Evolutionary conservation across 1,139 yeast genomes (phyloP).

Genomic region (Debaryomycetaceae sp.): DNA sequence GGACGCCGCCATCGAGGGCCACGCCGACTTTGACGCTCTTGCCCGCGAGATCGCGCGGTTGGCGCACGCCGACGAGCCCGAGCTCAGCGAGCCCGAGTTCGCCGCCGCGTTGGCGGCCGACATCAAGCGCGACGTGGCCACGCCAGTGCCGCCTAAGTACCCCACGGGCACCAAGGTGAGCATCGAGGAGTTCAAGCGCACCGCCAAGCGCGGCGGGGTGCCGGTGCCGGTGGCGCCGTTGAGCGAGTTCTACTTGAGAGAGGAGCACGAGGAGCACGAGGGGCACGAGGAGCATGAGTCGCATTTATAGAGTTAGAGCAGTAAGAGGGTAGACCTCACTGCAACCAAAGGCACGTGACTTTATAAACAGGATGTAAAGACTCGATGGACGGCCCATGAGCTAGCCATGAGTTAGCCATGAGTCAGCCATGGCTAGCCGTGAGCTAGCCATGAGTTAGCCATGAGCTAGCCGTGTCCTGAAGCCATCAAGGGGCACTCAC

Average conservation of each 20-base stretch:
- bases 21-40: slow-evolving; percentile 11
- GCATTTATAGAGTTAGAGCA: slow-evolving; percentile 19
- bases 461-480: no score
- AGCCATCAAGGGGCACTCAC: no score
- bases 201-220: slow-evolving; percentile 20
- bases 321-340: not conserved
- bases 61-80: slow-evolving; percentile 4
- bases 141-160: slow-evolving; percentile 24
- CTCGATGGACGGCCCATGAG: no score
- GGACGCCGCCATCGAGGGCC: slow-evolving; percentile 14
- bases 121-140: slow-evolving; percentile 13
- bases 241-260: slow-evolving; percentile 25
- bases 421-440: no score
- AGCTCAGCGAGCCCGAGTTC: slow-evolving; percentile 2
- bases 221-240: slow-evolving; percentile 33
- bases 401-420: no score
- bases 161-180: slow-evolving; percentile 23
- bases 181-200: slow-evolving; percentile 22
- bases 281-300: slow-evolving; percentile 16
- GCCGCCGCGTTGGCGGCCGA: slow-evolving; percentile 10
- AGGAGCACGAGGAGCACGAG: slow-evolving; percentile 13
- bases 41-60: slow-evolving; percentile 5
- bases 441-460: no score
- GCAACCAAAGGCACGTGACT: not conserved
- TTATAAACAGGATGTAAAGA: no score